Percentiles rank a stretch among this genome's conserved stretches.
Evolutionary conservation across 371 early-diverging fungal species (phyloP).

Genomic region (Mortierella sp.): DNA sequence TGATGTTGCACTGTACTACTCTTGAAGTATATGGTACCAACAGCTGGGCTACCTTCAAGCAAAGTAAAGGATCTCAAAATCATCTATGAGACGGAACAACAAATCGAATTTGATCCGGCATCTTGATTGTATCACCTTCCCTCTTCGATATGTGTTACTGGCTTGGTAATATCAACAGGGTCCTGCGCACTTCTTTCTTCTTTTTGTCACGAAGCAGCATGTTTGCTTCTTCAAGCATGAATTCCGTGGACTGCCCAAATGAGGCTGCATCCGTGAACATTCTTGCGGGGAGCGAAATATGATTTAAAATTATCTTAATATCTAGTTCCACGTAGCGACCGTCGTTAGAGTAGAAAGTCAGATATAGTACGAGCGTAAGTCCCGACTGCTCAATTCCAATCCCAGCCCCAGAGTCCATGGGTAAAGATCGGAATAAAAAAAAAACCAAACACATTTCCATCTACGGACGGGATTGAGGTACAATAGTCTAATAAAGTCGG

Average conservation of each 20-base stretch:
- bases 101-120: not conserved
- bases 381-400: not conserved
- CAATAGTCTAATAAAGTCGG: not conserved
- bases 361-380: not conserved
- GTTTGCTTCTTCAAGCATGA: not conserved
- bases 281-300: not conserved
- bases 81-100: not conserved
- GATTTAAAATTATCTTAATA: too few relatives aligned
- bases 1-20: not conserved
- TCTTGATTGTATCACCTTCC: not conserved
- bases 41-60: not conserved
- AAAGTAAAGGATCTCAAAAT: not conserved
- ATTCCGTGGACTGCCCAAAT: not conserved
- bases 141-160: not conserved
- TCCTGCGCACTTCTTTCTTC: too few relatives aligned
- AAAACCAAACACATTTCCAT: not conserved
- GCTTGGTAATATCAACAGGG: too few relatives aligned
- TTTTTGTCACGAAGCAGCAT: too few relatives aligned
- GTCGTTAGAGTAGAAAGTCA: not conserved
- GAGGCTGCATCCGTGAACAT: slow-evolving; percentile 11
- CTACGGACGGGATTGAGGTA: not conserved
- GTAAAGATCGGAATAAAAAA: not conserved
- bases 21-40: not conserved
- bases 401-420: slow-evolving; percentile 13
- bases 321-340: not conserved